Base-by-base conservation (phyloP, 495 filamentous ascomycete genomes). In the Xeromyces bisporus region DNA sequence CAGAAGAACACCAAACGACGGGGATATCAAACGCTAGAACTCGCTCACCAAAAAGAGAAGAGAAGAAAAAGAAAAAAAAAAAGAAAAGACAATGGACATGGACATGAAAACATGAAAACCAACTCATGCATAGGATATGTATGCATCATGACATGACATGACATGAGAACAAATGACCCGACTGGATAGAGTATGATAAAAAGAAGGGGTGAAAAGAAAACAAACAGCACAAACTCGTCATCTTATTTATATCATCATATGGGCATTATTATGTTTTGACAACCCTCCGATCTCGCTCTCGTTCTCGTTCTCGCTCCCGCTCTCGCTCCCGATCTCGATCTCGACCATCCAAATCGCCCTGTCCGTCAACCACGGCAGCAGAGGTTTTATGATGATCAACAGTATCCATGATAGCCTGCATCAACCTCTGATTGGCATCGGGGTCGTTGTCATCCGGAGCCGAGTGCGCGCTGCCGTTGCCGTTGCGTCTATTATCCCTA, bases 361-460 rank as follows among this genome's bases (percentile, higher is more conserved):
- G 49, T 6, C 47, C 39, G 15, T 53, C 52, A 23, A 50, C 52
- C 24, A 46, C 48, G 12, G 52, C 48, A 6, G 56, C 48, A 1
- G 57, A 45, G 16, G 51, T 50, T 5, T 52, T 48, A 29, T 59
- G 58, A 28, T 60, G 58, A 30, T 61, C 56, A 1, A 60, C 55
- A 2, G 60, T 64, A 28, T 64, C 60, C 7, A 53, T 32, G 18
- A 64, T 64, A 12, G 60, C 60, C 41, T 62, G 60, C 53, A 58
- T 59, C 25, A 64, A 31, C n/a, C 56, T 44, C 33, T 57, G 54
- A 28, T 58, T 60, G 29, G 59, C 59, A 38, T 58, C 58, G 1
- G 56, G 52, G 15, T 51, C 60, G 10, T 61, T 56, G n/a, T 64
- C 57, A n/a, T 58, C 45, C 2, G 42, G 21, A 23, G 16, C 34